Base-by-base conservation (phyloP, 768 basidiomycete genomes). In the Clathrus columnatus region DNA sequence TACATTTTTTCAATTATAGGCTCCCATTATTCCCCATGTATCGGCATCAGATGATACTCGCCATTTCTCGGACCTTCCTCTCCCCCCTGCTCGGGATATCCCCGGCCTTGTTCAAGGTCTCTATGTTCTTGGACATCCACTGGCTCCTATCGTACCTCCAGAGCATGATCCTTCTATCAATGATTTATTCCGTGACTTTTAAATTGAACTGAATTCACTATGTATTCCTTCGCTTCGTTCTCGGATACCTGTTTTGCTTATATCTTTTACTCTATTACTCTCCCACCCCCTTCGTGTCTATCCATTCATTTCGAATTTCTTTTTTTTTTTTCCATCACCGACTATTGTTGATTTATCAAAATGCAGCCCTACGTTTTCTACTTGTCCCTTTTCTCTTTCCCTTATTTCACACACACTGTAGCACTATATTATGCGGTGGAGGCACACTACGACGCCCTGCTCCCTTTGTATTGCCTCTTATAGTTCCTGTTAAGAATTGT, bases 11-110 rank as follows among this genome's bases (percentile, higher is more conserved):
- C 30, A 36, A 46, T n/a, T 50, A 5, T 62, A 91, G 89, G 90
- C 91, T 36, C 89, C 89, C 21, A 92, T 92, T 63, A 81, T 91
- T 56, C 91, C 91, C 1, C 82, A 85, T 59, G 85, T 87, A 0
- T 79, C 85, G 7, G 84, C 85, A 7, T 70, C 81, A 27, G 90
- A 91, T 59, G 91, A 92, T 64, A 91, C 87, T 20, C 84, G 89
- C 10, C 88, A 93, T 67, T 92, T 92, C 71, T 76, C 88, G 45
- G 84, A 84, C 53, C 78, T 87, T 10, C 87, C 87, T 1, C 74
- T 85, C n/a, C 88, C 87, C 27, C 74, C 81, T 32, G 61, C 77
- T n/a, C 83, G 84, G 53, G 87, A 90, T 57, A 87, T 91, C 65
- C 88, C 88, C 11, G 88, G 88, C 28, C 78, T 91, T 57, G 70